Base-by-base conservation (phyloP, 495 filamentous ascomycete genomes). In the Penicillium desertorum region DNA sequence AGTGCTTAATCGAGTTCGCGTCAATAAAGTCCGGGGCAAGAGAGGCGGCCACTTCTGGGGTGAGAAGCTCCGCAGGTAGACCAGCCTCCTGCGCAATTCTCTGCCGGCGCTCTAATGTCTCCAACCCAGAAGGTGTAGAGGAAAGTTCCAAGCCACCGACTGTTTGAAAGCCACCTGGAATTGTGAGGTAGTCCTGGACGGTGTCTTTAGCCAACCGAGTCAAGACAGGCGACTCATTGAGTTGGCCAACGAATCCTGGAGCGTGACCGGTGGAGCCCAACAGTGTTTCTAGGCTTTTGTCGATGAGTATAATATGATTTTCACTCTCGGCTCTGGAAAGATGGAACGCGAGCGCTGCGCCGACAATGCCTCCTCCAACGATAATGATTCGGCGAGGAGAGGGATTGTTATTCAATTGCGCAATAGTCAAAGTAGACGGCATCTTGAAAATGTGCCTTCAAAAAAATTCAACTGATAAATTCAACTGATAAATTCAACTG, bases 281-380 rank as follows among this genome's bases (percentile, higher is more conserved):
- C 11, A 62, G 37, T 2, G 52, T 48, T 0, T 61, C 36, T 3
- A 71, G 51, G 11, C 58, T 58, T 59, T 62, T 64, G 20, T 74
- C 70, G 14, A 74, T 58, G 20, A 72, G 34, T 9, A 62, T 51
- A 14, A 72, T 59, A 2, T 64, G 42, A 16, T 16, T 39, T 50
- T 37, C 60, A n/a, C 14, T 63, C 46, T 65, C 57, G n/a, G 54
- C 54, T 3, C 55, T 30, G 30, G 68, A 71, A 10, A 74, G 52
- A 44, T 67, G 66, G 46, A 68, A 71, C 10, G 76, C 70, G 29
- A 75, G 60, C 0, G 66, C 66, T 12, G 78, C 63, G 27, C 79
- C 78, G 20, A 78, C 70, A 32, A 81, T 78, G 23, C 78, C 78
- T 5, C 70, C 79, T 36, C 79, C 77, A 25, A 81, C 57, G 44